Evolutionary conservation across 345 rosid species (phyloP).

Genomic region (Limnanthes douglasii): DNA sequence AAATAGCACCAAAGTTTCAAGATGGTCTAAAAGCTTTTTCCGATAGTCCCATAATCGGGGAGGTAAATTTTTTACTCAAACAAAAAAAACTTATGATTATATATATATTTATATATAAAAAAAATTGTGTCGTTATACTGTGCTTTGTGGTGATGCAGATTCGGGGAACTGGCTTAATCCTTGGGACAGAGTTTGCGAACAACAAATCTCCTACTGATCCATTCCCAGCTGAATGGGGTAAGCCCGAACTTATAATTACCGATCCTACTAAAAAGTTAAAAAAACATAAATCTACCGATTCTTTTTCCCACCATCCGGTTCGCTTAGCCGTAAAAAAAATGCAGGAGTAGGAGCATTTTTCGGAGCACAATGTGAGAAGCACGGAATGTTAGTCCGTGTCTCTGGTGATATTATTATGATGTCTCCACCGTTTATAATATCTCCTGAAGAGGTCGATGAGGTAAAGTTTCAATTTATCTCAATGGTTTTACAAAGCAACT

Average conservation of each 20-base stretch:
- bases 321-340: neutral
- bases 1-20: conserved; percentile 64
- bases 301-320: neutral
- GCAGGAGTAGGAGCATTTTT: conserved; percentile 83
- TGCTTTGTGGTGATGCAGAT: conserved; percentile 44
- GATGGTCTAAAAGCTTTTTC: conserved; percentile 72
- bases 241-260: conserved; percentile 7
- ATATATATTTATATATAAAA: no score
- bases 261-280: neutral
- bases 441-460: conserved; percentile 65
- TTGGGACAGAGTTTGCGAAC: conserved; percentile 74
- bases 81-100: no score
- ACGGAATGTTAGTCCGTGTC: conserved; percentile 76
- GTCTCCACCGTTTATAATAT: conserved; percentile 74
- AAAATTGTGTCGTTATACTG: conserved; percentile 1
- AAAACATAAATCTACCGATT: no score
- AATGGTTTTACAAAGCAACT: no score
- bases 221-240: conserved; percentile 97
- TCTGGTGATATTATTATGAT: conserved; percentile 85
- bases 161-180: conserved; percentile 86
- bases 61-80: conserved; percentile 26
- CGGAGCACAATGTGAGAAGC: conserved; percentile 73
- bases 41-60: conserved; percentile 80
- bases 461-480: no score
- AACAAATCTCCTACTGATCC: conserved; percentile 82